phyloP scores from a whole-genome alignment of 495 filamentous ascomycete genomes.

The Physcia stellaris region DNA sequence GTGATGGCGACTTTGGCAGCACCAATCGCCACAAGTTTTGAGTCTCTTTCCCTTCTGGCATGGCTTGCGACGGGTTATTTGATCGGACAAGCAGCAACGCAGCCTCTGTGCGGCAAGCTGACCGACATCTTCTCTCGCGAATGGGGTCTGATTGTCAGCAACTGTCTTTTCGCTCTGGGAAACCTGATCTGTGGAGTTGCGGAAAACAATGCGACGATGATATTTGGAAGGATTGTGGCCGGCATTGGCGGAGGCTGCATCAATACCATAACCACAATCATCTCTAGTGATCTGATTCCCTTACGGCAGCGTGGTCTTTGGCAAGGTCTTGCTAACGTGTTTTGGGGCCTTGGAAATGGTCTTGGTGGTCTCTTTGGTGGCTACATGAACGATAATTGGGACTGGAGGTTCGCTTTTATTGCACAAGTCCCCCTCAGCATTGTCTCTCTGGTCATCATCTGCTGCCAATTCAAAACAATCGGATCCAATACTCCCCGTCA shows the following conservation, averaged over 20 bases:
- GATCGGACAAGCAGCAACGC: conserved; percentile 58
- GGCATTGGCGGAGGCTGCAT: conserved; percentile 80
- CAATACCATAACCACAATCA: conserved; percentile 68
- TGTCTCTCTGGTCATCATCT: conserved; percentile 43
- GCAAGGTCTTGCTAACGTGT: conserved; percentile 78
- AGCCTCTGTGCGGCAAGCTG: conserved; percentile 71
- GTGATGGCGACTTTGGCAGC: conserved; percentile 58
- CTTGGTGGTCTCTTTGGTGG: conserved; percentile 70
- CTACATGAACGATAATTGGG: conserved; percentile 61
- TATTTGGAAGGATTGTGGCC: conserved; percentile 67
- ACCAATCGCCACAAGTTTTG: conserved; percentile 55
- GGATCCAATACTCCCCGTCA: background rate
- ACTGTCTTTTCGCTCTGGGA: conserved; percentile 64
- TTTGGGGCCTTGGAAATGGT: conserved; percentile 54
- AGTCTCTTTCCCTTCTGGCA: conserved; percentile 50
- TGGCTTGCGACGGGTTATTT: conserved; percentile 66
- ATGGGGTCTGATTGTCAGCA: conserved; percentile 64
- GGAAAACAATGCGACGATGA: conserved; percentile 51
- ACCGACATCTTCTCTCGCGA: conserved; percentile 82
- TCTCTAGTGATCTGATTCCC: conserved; percentile 72
- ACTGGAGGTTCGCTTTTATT: conserved; percentile 68
- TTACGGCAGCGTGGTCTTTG: conserved; percentile 68
- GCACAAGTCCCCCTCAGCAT: conserved; percentile 56
- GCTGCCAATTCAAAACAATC: conserved; percentile 23
- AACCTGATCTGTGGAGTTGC: conserved; percentile 82